Base-by-base conservation (phyloP, 768 basidiomycete genomes). In the Amanita phalloides region DNA sequence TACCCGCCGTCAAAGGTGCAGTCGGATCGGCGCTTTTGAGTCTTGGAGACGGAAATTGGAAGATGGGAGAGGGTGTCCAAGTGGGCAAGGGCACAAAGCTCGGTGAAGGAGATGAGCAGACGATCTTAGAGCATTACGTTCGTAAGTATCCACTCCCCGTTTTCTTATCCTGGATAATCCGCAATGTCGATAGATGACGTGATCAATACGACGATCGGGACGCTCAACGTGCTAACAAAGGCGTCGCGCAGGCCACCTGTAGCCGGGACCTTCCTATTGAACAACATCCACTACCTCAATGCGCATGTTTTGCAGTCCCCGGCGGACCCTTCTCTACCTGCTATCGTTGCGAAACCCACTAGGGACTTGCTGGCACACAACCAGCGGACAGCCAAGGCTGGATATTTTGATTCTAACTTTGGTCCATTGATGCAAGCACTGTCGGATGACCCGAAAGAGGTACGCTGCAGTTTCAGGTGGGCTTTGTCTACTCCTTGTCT, bases 21-120 rank as follows among this genome's bases (percentile, higher is more conserved):
- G 86, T 82, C 8, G 76, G 76, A 1, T 71, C 84, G 1, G 81
- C 82, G 0, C 68, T 91, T 35, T 62, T 79, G 37, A 77, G 81
- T 2, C 75, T 92, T 0, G 90, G 90, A 0, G 89, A 92, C 54
- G 90, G 90, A 8, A 91, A 91, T 57, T 91, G 90, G 90, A 87
- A 80, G 66, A 91, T 92, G 89, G 90, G 90, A 3, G 87, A 88
- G 54, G 88, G 87, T 4, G 73, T 86, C 20, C 73, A 75, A 57
- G 79, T 84, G 5, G 77, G 76, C 8, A 79, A 78, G 57, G 62
- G 61, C 2, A 55, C 64, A 6, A 77, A 77, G 50, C 56, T 68
- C 1, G 70, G 68, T 3, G 82, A 80, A 28, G 71, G 71, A 8
- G 82, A 81, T 51, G 81, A 84, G 58, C 67, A 66, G 36, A 67